These are phyloP conservation scores for Fusarium sp. DNA, from an alignment of 2,329 filamentous ascomycete species.

Conservation along the genomic window DNA sequence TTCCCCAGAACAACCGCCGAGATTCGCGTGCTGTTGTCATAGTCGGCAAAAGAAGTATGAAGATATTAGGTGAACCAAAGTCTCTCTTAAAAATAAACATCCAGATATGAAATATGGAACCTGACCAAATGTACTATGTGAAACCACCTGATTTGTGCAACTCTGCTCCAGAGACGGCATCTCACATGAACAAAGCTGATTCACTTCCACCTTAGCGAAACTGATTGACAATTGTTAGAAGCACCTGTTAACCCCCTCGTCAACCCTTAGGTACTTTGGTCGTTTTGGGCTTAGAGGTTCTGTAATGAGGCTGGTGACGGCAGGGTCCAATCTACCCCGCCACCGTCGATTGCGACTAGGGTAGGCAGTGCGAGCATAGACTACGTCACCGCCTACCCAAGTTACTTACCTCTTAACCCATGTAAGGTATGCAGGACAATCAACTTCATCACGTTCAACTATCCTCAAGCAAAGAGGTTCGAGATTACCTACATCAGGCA, in stretches of 20 bases:
- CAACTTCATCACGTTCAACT: constrained; percentile 42
- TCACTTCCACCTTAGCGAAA: background rate
- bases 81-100: background rate
- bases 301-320: constrained; percentile 24
- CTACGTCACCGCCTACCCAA: constrained; percentile 48
- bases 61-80: too few relatives aligned
- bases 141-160: background rate
- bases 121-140: background rate
- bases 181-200: background rate
- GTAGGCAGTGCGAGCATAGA: constrained; percentile 42
- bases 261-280: background rate
- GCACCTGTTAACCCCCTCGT: background rate
- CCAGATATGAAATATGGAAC: background rate
- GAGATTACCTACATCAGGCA: constrained; percentile 9
- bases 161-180: background rate
- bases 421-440: constrained; percentile 19
- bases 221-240: background rate
- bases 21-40: constrained; percentile 70
- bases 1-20: constrained; percentile 73
- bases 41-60: constrained; percentile 15
- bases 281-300: background rate
- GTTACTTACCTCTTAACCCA: constrained; percentile 30
- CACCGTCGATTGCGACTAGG: constrained; percentile 33
- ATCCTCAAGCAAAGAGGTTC: constrained; percentile 16
- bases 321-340: constrained; percentile 35